Evolutionary conservation across 352 stramenopile species (phyloP).

Genomic region (Thalassiosira hispida): DNA sequence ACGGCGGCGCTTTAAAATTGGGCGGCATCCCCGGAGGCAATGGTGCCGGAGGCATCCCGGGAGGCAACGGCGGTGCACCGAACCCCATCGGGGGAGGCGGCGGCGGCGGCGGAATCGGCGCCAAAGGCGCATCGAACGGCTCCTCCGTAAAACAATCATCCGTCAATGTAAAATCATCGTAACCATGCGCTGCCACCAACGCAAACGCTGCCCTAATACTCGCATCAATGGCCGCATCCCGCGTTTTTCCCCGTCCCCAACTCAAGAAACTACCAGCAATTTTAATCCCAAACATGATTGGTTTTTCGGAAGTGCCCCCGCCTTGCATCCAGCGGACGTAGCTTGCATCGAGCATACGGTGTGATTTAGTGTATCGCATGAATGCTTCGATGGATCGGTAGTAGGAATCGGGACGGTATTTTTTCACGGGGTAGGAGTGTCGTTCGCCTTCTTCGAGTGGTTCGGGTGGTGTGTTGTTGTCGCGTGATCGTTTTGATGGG

Average conservation of each 20-base stretch:
- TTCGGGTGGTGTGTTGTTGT: not conserved
- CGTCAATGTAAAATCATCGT: conserved; percentile 79
- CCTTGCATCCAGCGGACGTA: conserved; percentile 66
- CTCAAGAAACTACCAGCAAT: conserved; percentile 72
- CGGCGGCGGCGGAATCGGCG: conserved; percentile 37
- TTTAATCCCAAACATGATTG: conserved; percentile 70
- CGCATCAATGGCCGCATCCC: conserved; percentile 78
- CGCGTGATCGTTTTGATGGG: conserved; percentile 31
- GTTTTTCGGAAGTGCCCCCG: conserved; percentile 70
- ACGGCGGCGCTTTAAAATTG: conserved; percentile 18
- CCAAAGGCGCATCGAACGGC: conserved; percentile 36
- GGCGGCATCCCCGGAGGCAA: conserved; percentile 14
- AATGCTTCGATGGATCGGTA: conserved; percentile 83
- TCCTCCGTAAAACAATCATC: conserved; percentile 81
- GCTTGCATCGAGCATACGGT: conserved; percentile 79
- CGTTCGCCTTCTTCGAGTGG: conserved; percentile 45
- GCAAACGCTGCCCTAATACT: conserved; percentile 73
- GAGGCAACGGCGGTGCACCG: conserved; percentile 32
- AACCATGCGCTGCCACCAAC: conserved; percentile 79
- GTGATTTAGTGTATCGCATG: conserved; percentile 79
- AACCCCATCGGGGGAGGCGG: conserved; percentile 22
- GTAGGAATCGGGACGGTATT: conserved; percentile 75
- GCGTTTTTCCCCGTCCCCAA: conserved; percentile 76
- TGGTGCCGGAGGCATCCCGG: conserved; percentile 23
- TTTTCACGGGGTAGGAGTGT: conserved; percentile 72